A percentile compares a stretch with the other conserved stretches of the same genome.
Evolutionary conservation across 164 flowering plant genomes (phyloP).

Genomic region (Echeveria elegans): DNA sequence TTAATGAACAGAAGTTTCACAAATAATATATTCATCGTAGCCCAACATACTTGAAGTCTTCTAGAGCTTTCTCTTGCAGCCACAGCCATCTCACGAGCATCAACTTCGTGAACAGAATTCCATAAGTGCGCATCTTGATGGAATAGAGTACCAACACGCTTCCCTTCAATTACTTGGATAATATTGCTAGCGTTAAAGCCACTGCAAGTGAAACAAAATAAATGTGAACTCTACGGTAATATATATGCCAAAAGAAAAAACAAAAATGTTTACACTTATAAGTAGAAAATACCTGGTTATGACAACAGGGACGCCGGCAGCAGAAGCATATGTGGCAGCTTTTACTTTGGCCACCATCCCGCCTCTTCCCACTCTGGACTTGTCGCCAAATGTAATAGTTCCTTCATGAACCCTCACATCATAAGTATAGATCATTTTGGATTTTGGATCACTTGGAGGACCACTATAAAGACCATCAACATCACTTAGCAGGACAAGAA

Average conservation of each 20-base stretch:
- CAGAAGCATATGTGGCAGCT: conserved; percentile 83
- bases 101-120: conserved; percentile 37
- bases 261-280: too few relatives aligned
- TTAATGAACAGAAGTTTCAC: background rate
- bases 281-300: conserved; percentile 56
- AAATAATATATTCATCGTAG: background rate
- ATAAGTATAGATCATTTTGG: conserved; percentile 81
- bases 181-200: conserved; percentile 68
- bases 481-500: conserved; percentile 87
- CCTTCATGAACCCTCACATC: conserved; percentile 64
- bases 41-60: conserved; percentile 60
- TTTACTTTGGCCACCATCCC: conserved; percentile 99
- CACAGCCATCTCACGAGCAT: conserved; percentile 85
- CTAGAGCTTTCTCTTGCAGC: conserved; percentile 94
- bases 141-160: conserved; percentile 77
- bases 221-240: conserved; percentile 4
- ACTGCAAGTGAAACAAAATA: conserved; percentile 29
- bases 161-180: conserved; percentile 68
- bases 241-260: conserved; percentile 6
- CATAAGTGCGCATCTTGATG: conserved; percentile 75
- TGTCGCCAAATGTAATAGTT: conserved; percentile 88
- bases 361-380: conserved; percentile 94
- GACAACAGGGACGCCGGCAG: conserved; percentile 88
- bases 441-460: conserved; percentile 83
- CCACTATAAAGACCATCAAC: conserved; percentile 96